These are phyloP conservation scores for Neofusicoccum umdonicola DNA, from an alignment of 2,329 filamentous ascomycete genomes.

Conservation along the genomic window DNA sequence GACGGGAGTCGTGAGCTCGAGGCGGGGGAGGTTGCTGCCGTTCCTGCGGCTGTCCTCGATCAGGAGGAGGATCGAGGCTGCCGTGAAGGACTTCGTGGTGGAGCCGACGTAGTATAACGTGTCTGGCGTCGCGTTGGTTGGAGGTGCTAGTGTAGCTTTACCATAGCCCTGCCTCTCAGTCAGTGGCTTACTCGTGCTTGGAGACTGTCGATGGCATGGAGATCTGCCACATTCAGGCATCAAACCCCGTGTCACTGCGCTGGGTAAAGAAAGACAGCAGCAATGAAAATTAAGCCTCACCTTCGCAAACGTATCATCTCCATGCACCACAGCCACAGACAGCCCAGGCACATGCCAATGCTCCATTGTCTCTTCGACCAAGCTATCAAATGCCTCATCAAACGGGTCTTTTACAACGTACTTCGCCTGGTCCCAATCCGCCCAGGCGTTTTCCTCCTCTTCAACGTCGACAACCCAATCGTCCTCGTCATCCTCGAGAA, in stretches of 20 bases:
- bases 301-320: constrained; percentile 42
- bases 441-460: background rate
- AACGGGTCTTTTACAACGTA: constrained; percentile 3
- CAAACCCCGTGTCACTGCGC: no score
- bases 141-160: constrained; percentile 20
- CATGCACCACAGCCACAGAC: constrained; percentile 49
- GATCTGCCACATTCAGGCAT: no score
- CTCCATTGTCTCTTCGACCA: constrained; percentile 32
- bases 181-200: background rate
- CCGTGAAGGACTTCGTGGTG: constrained; percentile 33
- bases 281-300: constrained; percentile 11
- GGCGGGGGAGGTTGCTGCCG: background rate
- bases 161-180: constrained; percentile 22
- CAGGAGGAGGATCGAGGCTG: constrained; percentile 24
- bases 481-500: background rate
- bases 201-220: no score
- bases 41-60: constrained; percentile 23
- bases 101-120: constrained; percentile 29
- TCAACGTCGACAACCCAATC: background rate
- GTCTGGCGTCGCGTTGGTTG: constrained; percentile 23
- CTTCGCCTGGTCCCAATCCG: background rate
- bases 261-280: background rate
- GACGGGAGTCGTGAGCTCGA: constrained; percentile 38
- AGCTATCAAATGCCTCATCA: constrained; percentile 19
- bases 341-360: constrained; percentile 51